These are phyloP conservation scores for Tagetes erecta DNA, from an alignment of 129 eudicot species.

Conservation along the genomic window DNA sequence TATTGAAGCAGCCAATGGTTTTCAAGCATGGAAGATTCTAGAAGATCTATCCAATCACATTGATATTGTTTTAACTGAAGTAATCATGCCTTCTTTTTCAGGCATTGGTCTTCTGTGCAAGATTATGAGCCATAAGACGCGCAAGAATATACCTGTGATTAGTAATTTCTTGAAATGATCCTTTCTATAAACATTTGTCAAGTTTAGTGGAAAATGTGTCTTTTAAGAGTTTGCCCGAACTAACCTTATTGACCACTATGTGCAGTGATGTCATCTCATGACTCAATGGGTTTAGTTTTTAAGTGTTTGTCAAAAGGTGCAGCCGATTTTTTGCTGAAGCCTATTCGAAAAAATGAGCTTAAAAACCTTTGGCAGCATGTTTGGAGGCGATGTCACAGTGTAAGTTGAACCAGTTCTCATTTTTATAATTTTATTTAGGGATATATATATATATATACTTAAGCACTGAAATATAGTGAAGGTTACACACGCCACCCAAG, in stretches of 20 bases:
- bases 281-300: constrained; percentile 84
- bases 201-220: background rate
- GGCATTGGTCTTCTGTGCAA: constrained; percentile 76
- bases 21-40: constrained; percentile 80
- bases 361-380: constrained; percentile 96
- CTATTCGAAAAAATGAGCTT: constrained; percentile 88
- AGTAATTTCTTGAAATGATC: constrained; percentile 48
- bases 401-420: constrained; percentile 36
- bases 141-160: constrained; percentile 83
- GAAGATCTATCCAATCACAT: constrained; percentile 63
- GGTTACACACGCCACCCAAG: background rate
- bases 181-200: background rate
- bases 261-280: constrained; percentile 98
- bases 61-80: constrained; percentile 81
- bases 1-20: constrained; percentile 71
- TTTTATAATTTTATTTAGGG: background rate
- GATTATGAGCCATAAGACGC: constrained; percentile 76
- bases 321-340: constrained; percentile 87
- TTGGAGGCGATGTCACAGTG: constrained; percentile 92
- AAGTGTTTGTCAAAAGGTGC: constrained; percentile 90
- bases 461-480: background rate
- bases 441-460: background rate
- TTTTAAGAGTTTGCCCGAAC: constrained; percentile 8
- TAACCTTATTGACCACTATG: constrained; percentile 31
- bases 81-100: constrained; percentile 71